Evolutionary conservation across 768 basidiomycete species (phyloP).

Genomic region (Mycena latifolia): DNA sequence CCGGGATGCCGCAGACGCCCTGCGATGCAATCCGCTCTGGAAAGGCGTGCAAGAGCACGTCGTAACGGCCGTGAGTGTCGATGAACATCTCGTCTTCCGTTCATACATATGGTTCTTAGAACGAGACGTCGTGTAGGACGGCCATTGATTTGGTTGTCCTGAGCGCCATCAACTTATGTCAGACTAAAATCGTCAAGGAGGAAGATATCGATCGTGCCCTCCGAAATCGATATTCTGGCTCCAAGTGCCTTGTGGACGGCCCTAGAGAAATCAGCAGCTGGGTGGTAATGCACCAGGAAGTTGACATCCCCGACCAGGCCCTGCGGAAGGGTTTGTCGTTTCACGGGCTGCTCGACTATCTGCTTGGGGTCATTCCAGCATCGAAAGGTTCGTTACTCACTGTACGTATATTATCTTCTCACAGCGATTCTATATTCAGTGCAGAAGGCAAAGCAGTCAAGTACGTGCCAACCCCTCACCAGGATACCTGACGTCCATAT

Average conservation of each 20-base stretch:
- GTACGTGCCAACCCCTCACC: no score
- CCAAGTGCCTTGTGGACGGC: background rate
- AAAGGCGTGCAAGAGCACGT: background rate
- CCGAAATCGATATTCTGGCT: background rate
- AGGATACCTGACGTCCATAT: no score
- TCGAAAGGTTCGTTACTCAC: background rate
- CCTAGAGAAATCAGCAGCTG: background rate
- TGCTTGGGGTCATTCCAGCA: background rate
- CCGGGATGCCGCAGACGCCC: no score
- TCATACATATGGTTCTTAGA: background rate
- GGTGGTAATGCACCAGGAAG: background rate
- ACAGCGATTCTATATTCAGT: background rate
- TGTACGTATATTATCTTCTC: background rate
- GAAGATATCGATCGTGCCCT: background rate
- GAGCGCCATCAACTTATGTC: background rate
- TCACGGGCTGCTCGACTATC: background rate
- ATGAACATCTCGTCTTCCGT: background rate
- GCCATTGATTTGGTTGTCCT: constrained; percentile 4
- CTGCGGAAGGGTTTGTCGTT: background rate
- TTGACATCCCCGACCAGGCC: background rate
- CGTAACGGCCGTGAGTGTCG: background rate
- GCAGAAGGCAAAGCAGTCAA: no score
- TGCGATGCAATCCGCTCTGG: no score
- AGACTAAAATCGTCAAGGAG: background rate
- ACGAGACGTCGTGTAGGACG: background rate